phyloP scores from a whole-genome alignment of 2,329 filamentous ascomycete genomes.

The Phialophora verrucosa region DNA sequence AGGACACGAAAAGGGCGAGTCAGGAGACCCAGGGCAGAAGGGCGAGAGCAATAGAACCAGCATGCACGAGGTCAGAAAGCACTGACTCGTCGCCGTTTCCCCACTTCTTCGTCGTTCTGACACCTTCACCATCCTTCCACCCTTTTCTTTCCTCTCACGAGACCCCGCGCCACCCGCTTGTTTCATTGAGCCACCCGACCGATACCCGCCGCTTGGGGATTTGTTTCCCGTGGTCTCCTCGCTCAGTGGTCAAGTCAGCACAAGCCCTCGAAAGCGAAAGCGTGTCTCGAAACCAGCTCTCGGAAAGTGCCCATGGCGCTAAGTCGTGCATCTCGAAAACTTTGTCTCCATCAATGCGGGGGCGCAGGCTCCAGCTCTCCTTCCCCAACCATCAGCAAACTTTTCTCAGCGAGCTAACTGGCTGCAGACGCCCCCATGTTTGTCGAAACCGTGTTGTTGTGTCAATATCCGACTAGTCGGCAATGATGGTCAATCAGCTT shows the following conservation, averaged over 20 bases:
- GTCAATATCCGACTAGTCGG: conserved; percentile 4
- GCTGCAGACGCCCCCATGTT: neutral
- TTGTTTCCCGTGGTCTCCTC: conserved; percentile 10
- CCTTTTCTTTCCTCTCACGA: neutral
- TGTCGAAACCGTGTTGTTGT: neutral
- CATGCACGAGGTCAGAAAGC: neutral
- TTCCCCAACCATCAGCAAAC: conserved; percentile 12
- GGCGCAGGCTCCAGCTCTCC: neutral
- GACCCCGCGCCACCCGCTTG: neutral
- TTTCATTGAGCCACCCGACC: neutral
- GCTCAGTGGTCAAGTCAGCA: conserved; percentile 5
- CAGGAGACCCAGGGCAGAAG: neutral
- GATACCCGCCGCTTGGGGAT: neutral
- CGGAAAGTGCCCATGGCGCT: conserved; percentile 14
- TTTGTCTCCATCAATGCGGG: neutral
- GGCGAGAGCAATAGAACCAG: neutral
- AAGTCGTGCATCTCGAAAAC: conserved; percentile 22
- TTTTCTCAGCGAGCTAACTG: conserved; percentile 6
- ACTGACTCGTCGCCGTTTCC: neutral
- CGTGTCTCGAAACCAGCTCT: conserved; percentile 21
- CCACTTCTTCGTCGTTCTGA: neutral
- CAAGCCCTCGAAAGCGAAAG: conserved; percentile 1
- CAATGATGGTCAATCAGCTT: conserved; percentile 3
- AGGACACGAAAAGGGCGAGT: neutral
- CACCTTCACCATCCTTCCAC: neutral